Base-by-base conservation (phyloP, 257 asterid species). In the Solanum acaule region DNA sequence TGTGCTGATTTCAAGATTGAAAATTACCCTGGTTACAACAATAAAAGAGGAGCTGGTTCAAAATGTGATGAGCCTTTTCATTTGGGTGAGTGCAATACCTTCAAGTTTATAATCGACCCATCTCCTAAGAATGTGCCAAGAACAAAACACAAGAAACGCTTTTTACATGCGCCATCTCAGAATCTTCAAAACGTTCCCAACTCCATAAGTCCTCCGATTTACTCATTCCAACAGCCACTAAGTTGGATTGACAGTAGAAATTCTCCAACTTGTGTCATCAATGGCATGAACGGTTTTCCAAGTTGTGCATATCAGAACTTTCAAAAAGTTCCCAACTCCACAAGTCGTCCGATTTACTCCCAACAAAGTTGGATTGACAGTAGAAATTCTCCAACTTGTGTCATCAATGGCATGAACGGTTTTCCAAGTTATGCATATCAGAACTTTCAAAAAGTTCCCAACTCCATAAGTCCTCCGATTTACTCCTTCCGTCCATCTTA, bases 21-120 rank as follows among this genome's bases (percentile, higher is more conserved):
- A 52, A 93, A 93, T 87, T 93, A 90, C 89, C 94, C 95, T 4
- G 94, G 95, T 59, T 94, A 93, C 90, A 70, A 38, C 22, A 91
- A 93, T 70, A 94, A 94, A 88, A 89, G 93, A 89, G 98, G 98
- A 25, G 89, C 89, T 10, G 91, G 95, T n/a, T n/a, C 87, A n/a
- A 88, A 91, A 46, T 83, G 92, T 8, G 94, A 94, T 15, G 86
- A 91, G 49, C 88, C 94, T 6, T 94, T 94, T 75, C 89, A 49
- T 4, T 71, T 94, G 44, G 90, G 95, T 0, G 79, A 92, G 61
- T 93, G 93, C 89, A 29, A 87, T 35, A 94, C 96, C 40, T 94
- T 92, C 89, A 92, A 78, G 88, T 94, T 92, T 82, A 89, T 20
- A 77, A 34, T 88, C 83, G 5, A 35, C 23, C 87, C 88, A 4